phyloP scores from a whole-genome alignment of 2,329 filamentous ascomycete genomes.

The Alternaria infectoria region DNA sequence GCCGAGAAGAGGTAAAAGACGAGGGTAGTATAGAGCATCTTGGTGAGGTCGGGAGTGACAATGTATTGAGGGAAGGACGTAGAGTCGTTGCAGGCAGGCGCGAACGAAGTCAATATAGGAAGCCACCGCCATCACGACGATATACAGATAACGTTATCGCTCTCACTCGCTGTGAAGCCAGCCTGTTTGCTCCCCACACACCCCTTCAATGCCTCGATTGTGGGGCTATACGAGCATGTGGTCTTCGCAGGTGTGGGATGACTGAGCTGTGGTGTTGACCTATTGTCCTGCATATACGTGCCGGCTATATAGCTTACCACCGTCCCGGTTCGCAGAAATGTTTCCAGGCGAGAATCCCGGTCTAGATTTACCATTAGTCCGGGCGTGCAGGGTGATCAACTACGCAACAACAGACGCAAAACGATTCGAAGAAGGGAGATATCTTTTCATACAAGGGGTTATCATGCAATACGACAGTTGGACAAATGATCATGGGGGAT shows the following conservation, averaged over 20 bases:
- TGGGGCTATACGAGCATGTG: background rate
- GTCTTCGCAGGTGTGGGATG: background rate
- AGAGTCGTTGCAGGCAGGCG: background rate
- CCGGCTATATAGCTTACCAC: background rate
- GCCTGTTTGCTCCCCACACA: background rate
- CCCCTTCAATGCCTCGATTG: background rate
- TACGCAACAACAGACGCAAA: background rate
- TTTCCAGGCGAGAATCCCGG: background rate
- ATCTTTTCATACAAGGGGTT: conserved; percentile 24
- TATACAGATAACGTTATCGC: background rate
- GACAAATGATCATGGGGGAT: conserved; percentile 16
- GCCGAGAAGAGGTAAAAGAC: background rate
- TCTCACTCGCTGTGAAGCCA: background rate
- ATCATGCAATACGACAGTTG: conserved; percentile 11
- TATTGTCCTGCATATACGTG: conserved; percentile 6
- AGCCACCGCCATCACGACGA: background rate
- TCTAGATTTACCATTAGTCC: background rate
- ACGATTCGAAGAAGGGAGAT: conserved; percentile 9
- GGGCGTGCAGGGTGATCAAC: background rate
- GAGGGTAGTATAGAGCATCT: background rate
- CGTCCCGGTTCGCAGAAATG: background rate
- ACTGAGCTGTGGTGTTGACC: background rate
- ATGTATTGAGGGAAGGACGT: background rate
- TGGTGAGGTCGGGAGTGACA: background rate
- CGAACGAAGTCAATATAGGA: background rate